Evolutionary conservation across 352 stramenopile genomes (phyloP), one percentile per base, ranked within the genome.

Genomic region (Globisporangium acanthophoron): DNA sequence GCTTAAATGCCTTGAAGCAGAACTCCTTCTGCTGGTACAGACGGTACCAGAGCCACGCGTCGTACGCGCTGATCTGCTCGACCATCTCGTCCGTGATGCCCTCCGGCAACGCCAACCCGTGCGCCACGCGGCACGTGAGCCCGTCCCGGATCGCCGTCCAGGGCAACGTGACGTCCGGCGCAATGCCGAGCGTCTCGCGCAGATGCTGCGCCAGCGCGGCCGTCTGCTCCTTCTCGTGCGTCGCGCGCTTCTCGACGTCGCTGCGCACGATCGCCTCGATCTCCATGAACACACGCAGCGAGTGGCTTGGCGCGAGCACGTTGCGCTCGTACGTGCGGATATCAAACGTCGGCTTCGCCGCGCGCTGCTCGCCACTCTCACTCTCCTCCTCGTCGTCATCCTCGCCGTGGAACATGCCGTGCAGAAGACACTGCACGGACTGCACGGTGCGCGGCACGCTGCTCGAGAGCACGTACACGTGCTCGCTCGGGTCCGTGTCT

Each of bases 11-110:
- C 45, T 62, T 56, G 54, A 78, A 75, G 63, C 76, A 88, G 50
- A 90, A 85, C 20, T 72, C 68, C 35, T 75, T 73, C 64, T 75
- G 68, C 20, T 67, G 70, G 64, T 91, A 94, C 59, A 92, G 67
- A 45, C 73, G 67, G 52, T 94, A 76, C 85, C 82, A 94, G 40
- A 92, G 74, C 85, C 82, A 92, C 59, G 82, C 76, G 54, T 91
- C 82, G 65, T 90, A 90, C 40, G 69, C 71, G 41, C 74, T 67
- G 31, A 92, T 72, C 58, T 78, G 64, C 13, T 71, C 61, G 43
- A 82, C 85, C 51, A 89, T 80, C 18, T 77, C 72, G 24, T 73
- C 58, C 27, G 80, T 83, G 11, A 94, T 75, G 20, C 85, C 80
- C 3, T 91, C 73, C 3, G 85, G 85, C 15, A 90, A 77, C 7